These are phyloP conservation scores for Malus fusca DNA, from an alignment of 306 rosid genomes.

Conservation along the genomic window DNA sequence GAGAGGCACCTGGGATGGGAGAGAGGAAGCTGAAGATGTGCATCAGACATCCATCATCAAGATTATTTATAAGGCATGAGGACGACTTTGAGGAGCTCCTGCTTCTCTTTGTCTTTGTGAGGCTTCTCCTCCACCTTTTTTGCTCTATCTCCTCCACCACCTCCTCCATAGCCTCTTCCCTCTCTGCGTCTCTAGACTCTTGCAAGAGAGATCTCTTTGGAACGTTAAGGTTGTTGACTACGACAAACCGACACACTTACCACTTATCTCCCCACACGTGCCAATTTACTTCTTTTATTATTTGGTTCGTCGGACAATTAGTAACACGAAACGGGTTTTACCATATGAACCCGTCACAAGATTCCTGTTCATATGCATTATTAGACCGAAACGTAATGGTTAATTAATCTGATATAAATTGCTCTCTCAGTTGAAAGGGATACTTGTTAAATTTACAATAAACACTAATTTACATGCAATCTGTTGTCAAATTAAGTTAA, in stretches of 20 bases:
- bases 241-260: background rate
- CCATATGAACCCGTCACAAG: too few species aligned
- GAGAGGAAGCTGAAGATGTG: conserved; percentile 85
- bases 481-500: too few species aligned
- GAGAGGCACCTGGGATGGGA: conserved; percentile 72
- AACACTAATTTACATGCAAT: too few species aligned
- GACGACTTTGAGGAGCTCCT: conserved; percentile 19
- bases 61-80: conserved; percentile 40
- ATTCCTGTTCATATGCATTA: too few species aligned
- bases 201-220: background rate
- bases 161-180: background rate
- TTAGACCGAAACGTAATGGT: too few species aligned
- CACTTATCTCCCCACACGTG: background rate
- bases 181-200: background rate
- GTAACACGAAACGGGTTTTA: too few species aligned
- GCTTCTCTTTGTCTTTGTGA: conserved; percentile 14
- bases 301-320: too few species aligned
- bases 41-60: conserved; percentile 94
- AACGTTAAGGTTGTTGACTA: background rate
- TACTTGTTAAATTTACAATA: too few species aligned
- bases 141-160: background rate
- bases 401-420: too few species aligned
- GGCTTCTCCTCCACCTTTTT: background rate
- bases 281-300: background rate
- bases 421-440: too few species aligned